Evolutionary conservation across 768 basidiomycete species (phyloP).

Genomic region (Trametes villosa): DNA sequence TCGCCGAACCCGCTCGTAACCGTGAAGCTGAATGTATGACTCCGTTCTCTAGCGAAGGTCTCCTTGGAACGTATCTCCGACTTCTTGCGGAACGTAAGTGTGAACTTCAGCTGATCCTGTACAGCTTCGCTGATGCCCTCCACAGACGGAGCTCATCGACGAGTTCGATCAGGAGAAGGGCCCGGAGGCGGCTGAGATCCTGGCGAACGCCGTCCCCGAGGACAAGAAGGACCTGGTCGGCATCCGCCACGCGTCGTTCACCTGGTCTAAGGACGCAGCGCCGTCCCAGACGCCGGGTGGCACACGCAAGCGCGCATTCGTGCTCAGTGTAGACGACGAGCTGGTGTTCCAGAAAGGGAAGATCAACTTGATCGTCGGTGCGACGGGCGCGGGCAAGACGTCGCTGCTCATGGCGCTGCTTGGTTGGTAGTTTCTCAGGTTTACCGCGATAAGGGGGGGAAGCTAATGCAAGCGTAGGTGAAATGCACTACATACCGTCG

Average conservation of each 20-base stretch:
- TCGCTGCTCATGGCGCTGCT: constrained; percentile 46
- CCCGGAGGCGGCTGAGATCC: background rate
- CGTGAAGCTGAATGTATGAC: background rate
- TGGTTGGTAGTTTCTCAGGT: constrained; percentile 10
- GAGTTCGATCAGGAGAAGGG: constrained; percentile 14
- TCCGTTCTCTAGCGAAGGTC: constrained; percentile 34
- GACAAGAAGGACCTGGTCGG: constrained; percentile 17
- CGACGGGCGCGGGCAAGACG: constrained; percentile 64
- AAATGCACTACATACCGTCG: constrained; percentile 38
- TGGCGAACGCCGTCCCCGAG: background rate
- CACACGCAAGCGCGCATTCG: constrained; percentile 43
- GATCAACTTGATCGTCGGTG: constrained; percentile 61
- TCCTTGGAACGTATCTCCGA: constrained; percentile 45
- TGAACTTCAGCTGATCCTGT: background rate
- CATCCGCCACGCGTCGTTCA: constrained; percentile 25
- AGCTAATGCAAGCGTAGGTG: constrained; percentile 21
- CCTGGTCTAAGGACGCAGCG: constrained; percentile 17
- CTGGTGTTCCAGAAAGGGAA: constrained; percentile 52
- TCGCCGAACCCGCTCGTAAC: too few species aligned
- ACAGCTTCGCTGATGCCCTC: background rate
- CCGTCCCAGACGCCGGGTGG: constrained; percentile 8
- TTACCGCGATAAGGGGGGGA: background rate
- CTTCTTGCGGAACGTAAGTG: constrained; percentile 40
- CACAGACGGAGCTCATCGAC: constrained; percentile 29
- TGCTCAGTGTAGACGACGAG: constrained; percentile 52